These are phyloP conservation scores for Handroanthus guayacan DNA, from an alignment of 257 asterid genomes.

Conservation along the genomic window DNA sequence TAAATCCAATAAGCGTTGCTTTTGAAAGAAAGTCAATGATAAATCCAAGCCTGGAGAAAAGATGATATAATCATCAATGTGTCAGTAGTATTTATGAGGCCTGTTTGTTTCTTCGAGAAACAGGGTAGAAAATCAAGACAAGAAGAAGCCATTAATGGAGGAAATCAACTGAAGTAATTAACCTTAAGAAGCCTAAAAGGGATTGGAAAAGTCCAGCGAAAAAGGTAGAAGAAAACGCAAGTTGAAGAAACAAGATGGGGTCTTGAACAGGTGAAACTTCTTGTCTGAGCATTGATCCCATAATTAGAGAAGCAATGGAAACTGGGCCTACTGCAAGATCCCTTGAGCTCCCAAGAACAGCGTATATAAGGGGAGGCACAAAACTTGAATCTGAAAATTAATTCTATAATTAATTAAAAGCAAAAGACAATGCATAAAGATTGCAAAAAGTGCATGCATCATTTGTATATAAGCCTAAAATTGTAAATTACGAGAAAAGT, in stretches of 20 bases:
- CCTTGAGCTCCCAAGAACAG: slow-evolving; percentile 89
- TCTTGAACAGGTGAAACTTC: slow-evolving; percentile 66
- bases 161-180: background rate
- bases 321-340: slow-evolving; percentile 95
- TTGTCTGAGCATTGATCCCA: slow-evolving; percentile 86
- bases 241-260: slow-evolving; percentile 77
- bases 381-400: slow-evolving; percentile 76
- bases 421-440: background rate
- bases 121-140: background rate
- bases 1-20: slow-evolving; percentile 87
- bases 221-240: slow-evolving; percentile 79
- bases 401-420: background rate
- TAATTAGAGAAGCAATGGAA: slow-evolving; percentile 76
- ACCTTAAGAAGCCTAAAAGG: slow-evolving; percentile 81
- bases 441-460: background rate
- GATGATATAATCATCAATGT: background rate
- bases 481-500: background rate
- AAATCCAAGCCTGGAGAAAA: slow-evolving; percentile 72
- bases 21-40: slow-evolving; percentile 83
- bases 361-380: slow-evolving; percentile 86
- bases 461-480: background rate
- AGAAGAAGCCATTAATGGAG: background rate
- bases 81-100: slow-evolving; percentile 31
- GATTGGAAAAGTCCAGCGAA: slow-evolving; percentile 93
- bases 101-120: background rate